phyloP scores from a whole-genome alignment of 2,329 filamentous ascomycete species.

The Stagonosporopsis chrysanthemi region DNA sequence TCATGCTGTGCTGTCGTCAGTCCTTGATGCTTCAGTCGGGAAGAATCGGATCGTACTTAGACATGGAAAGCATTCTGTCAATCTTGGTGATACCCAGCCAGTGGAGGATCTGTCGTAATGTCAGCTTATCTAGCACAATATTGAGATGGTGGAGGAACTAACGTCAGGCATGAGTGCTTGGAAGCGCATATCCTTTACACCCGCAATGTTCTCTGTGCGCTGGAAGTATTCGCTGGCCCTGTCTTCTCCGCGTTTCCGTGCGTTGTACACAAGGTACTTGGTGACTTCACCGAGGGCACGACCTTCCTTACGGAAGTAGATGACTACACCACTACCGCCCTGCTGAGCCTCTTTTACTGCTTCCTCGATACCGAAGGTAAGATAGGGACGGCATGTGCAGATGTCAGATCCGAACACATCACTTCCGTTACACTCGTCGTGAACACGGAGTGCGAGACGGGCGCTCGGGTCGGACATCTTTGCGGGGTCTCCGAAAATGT shows the following conservation, averaged over 20 bases:
- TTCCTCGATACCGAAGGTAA: slow-evolving; percentile 96
- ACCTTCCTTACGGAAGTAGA: slow-evolving; percentile 98
- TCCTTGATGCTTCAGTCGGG: not conserved
- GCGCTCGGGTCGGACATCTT: slow-evolving; percentile 90
- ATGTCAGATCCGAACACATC: slow-evolving; percentile 99
- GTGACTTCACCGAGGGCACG: slow-evolving; percentile 94
- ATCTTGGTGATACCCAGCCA: slow-evolving; percentile 99
- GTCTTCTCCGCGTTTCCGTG: slow-evolving; percentile 76
- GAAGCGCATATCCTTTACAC: slow-evolving; percentile 96
- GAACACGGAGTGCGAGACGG: slow-evolving; percentile 82
- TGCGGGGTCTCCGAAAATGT: slow-evolving; percentile 93
- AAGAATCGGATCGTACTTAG: slow-evolving; percentile 68
- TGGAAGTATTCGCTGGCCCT: slow-evolving; percentile 92
- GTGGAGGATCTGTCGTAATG: slow-evolving; percentile 71
- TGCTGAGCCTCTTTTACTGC: slow-evolving; percentile 96
- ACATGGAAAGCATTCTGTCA: slow-evolving; percentile 98
- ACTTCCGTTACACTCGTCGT: slow-evolving; percentile 91
- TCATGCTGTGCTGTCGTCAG: slow-evolving; percentile 68
- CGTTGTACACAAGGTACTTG: slow-evolving; percentile 85
- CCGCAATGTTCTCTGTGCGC: slow-evolving; percentile 96
- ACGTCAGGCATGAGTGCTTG: slow-evolving; percentile 94
- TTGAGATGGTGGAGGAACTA: slow-evolving; percentile 20
- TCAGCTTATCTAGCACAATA: not conserved
- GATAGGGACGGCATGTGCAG: slow-evolving; percentile 93
- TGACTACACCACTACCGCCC: slow-evolving; percentile 91